Percentiles rank a stretch among this genome's conserved stretches.
Conservation (phyloP, 306 rosid genomes). For the Castanea sativa region DNA sequence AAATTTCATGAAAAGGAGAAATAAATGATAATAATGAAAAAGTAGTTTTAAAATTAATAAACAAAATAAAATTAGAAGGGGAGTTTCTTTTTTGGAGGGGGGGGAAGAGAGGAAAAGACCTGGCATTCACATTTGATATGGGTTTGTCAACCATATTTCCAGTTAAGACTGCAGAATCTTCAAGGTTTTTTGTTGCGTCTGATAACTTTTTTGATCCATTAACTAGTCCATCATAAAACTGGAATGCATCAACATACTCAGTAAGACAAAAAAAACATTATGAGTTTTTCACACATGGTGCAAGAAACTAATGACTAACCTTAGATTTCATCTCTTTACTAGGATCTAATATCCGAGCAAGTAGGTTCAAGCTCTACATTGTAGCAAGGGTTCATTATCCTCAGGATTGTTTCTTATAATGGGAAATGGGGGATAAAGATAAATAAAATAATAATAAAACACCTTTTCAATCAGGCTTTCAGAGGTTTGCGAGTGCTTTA, state of each 20-base stretch:
- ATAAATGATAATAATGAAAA: not conserved
- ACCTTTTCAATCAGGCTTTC: constrained; percentile 64
- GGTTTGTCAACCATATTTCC: constrained; percentile 26
- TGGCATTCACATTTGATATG: constrained; percentile 27
- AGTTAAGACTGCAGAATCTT: constrained; percentile 24
- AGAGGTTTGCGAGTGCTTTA: constrained; percentile 45
- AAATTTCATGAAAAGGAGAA: not conserved
- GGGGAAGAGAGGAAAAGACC: constrained; percentile 36
- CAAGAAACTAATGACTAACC: constrained; percentile 49
- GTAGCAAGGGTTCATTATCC: constrained; percentile 33
- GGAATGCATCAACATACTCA: constrained; percentile 49
- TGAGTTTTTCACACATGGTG: constrained; percentile 18
- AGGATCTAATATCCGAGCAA: constrained; percentile 74
- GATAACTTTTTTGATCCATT: constrained; percentile 24
- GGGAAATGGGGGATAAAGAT: not conserved
- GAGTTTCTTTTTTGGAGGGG: not conserved
- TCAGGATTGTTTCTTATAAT: constrained; percentile 10
- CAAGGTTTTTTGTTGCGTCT: constrained; percentile 15
- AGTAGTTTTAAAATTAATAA: not conserved
- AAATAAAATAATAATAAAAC: not conserved
- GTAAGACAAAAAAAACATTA: constrained; percentile 29
- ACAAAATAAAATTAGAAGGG: not conserved
- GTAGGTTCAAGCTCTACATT: constrained; percentile 58
- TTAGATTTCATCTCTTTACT: constrained; percentile 70
- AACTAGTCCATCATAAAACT: constrained; percentile 70